phyloP scores from a whole-genome alignment of 306 rosid species.

The Prunus kanzakura region DNA sequence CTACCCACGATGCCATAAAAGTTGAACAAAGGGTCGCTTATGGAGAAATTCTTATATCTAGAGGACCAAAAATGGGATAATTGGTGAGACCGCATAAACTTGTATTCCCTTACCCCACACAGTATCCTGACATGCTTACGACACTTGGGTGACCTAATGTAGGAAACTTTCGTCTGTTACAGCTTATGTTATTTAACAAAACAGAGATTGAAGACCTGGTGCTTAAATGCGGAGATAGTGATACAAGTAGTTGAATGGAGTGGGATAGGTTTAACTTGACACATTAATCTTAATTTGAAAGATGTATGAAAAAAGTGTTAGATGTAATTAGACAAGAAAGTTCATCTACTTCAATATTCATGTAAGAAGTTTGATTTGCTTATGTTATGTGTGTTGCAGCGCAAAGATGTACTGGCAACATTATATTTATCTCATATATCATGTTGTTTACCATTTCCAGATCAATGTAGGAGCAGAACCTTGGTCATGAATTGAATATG shows the following conservation, averaged over 20 bases:
- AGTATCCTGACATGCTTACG: background rate
- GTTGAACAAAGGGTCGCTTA: conserved; percentile 56
- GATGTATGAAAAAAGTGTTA: background rate
- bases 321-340: background rate
- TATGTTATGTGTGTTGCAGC: conserved; percentile 35
- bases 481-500: no score
- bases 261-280: no score
- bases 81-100: conserved; percentile 20
- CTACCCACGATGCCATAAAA: conserved; percentile 49
- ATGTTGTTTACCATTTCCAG: no score
- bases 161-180: background rate
- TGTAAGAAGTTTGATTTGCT: background rate
- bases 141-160: background rate
- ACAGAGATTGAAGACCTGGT: background rate
- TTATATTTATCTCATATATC: no score
- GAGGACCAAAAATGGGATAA: conserved; percentile 65
- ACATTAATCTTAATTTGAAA: no score
- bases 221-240: background rate
- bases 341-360: conserved; percentile 1
- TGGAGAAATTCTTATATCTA: conserved; percentile 61
- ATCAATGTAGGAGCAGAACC: no score
- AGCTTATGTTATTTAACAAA: background rate
- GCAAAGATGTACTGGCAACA: conserved; percentile 28
- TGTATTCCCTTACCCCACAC: background rate
- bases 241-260: no score